Percentiles rank a stretch among this genome's conserved stretches.
phyloP scores from a whole-genome alignment of 1,284 basidiomycete genomes.

The Moniliella sp. region DNA sequence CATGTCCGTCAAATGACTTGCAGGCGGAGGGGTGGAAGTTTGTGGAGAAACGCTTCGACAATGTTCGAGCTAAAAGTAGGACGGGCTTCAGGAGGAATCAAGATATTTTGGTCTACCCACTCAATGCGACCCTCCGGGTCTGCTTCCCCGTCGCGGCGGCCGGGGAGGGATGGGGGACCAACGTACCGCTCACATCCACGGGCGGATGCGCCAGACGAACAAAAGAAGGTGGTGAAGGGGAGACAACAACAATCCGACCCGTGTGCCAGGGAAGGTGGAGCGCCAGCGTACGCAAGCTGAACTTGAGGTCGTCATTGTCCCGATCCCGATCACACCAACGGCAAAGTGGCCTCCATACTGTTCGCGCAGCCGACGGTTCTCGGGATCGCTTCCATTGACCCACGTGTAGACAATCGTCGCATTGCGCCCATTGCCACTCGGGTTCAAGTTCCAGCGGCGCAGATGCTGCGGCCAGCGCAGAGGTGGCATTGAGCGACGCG shows the following conservation, averaged over 20 bases:
- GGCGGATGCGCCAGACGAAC: constrained; percentile 1
- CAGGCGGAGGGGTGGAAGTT: constrained; percentile 1
- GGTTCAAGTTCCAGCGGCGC: no score
- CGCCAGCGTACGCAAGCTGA: constrained; percentile 1
- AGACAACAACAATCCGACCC: constrained; percentile 1
- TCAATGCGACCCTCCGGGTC: no score
- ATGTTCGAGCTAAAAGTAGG: constrained; percentile 3
- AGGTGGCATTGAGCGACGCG: no score
- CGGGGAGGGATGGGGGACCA: no score
- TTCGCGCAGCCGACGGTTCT: no score
- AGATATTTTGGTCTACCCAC: constrained; percentile 2
- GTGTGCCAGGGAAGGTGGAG: constrained; percentile 3
- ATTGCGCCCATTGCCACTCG: background rate
- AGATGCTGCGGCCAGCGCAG: no score
- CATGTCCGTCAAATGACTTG: no score
- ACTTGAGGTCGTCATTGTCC: constrained; percentile 3
- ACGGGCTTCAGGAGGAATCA: constrained; percentile 1
- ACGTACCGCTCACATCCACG: no score
- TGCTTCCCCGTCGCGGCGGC: no score
- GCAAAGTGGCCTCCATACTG: background rate
- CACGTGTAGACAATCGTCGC: constrained; percentile 1
- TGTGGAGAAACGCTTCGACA: constrained; percentile 2
- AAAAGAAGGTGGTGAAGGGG: constrained; percentile 2
- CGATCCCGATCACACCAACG: constrained; percentile 3
- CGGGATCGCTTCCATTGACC: no score